Conservation (phyloP, 202 grass and related monocot species). For the Alloteropsis angusta region DNA sequence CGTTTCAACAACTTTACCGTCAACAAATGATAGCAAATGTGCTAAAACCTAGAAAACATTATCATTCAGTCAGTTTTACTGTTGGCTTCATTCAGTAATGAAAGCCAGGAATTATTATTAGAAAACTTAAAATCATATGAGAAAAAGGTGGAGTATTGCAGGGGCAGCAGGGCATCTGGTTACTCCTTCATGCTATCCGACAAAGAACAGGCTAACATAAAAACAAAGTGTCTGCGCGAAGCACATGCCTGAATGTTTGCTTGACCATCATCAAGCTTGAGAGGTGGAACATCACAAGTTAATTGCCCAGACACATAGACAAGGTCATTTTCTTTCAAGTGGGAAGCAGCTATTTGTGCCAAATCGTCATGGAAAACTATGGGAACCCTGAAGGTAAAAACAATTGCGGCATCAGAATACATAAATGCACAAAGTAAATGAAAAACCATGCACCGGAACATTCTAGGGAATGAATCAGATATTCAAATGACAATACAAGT, state of each 20-base stretch:
- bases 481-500: not conserved
- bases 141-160: not conserved
- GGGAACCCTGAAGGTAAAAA: slow-evolving; percentile 59
- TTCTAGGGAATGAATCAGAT: not conserved
- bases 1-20: slow-evolving; percentile 17
- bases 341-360: slow-evolving; percentile 63
- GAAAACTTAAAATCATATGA: not conserved
- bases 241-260: slow-evolving; percentile 56
- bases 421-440: not conserved
- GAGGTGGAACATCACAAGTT: slow-evolving; percentile 49
- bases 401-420: not conserved
- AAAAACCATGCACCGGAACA: not conserved
- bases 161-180: not conserved
- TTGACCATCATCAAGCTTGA: slow-evolving; percentile 47
- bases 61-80: not conserved
- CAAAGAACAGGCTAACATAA: not conserved
- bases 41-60: slow-evolving; percentile 50
- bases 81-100: not conserved
- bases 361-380: slow-evolving; percentile 80
- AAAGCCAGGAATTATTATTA: not conserved
- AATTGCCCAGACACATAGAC: slow-evolving; percentile 59
- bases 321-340: slow-evolving; percentile 79
- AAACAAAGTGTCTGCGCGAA: not conserved
- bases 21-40: slow-evolving; percentile 47
- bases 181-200: not conserved